phyloP scores from a whole-genome alignment of 305 asterid genomes.

The Lippia alba region DNA sequence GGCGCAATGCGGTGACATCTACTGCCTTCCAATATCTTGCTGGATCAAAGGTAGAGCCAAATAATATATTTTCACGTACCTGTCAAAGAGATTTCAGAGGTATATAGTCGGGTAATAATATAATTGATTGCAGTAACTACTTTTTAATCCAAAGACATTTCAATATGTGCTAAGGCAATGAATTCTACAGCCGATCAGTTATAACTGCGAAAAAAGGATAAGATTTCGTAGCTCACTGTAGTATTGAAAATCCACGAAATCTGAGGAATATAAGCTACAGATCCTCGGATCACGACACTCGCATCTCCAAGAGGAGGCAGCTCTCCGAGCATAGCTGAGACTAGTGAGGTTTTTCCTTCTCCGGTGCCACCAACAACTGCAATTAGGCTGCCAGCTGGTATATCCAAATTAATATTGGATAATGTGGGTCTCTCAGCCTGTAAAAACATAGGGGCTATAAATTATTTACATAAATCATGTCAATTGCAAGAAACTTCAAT shows the following conservation, averaged over 20 bases:
- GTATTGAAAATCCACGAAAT: constrained; percentile 98
- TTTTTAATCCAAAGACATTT: constrained; percentile 21
- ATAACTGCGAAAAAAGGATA: constrained; percentile 11
- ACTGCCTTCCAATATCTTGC: constrained; percentile 77
- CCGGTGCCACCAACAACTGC: constrained; percentile 97
- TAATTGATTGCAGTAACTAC: constrained; percentile 27
- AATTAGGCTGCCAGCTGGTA: constrained; percentile 84
- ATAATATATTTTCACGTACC: constrained; percentile 89
- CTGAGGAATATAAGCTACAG: constrained; percentile 94
- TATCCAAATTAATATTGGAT: constrained; percentile 79
- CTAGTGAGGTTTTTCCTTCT: constrained; percentile 92
- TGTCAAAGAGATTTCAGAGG: constrained; percentile 38
- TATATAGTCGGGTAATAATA: constrained; percentile 23
- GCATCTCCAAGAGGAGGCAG: constrained; percentile 82
- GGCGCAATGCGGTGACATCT: constrained; percentile 78
- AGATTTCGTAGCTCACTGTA: constrained; percentile 56
- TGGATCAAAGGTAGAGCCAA: constrained; percentile 77
- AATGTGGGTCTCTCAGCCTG: constrained; percentile 83
- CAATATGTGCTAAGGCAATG: constrained; percentile 8
- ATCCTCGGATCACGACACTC: constrained; percentile 72
- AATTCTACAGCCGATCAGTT: background rate
- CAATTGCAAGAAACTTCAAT: constrained; percentile 17
- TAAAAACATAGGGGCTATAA: constrained; percentile 15
- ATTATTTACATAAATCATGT: constrained; percentile 5
- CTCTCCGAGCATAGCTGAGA: constrained; percentile 96